Base-by-base conservation (phyloP, 306 rosid species). In the Pueraria montana region DNA sequence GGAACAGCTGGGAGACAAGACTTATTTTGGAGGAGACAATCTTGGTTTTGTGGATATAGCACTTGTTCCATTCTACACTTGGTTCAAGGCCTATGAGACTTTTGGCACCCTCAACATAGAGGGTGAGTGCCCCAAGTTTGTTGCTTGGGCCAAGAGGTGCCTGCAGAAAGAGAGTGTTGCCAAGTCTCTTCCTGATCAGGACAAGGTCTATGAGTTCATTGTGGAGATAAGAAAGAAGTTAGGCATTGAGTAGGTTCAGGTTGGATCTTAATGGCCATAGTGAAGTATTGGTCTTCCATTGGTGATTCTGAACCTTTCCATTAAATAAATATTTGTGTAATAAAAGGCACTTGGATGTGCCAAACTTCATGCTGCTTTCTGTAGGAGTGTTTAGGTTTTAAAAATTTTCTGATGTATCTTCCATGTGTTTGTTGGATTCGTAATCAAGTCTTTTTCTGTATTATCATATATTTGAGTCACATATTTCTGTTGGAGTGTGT, bases 141-240 rank as follows among this genome's bases (percentile, higher is more conserved):
- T 63, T 68, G 87, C 68, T 40, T 90, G 93, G 93, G 83, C 79
- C 3, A 88, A 66, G 46, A 84, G 89, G 74, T 88, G 91, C 72
- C 0, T 76, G 49, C 76, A 84, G 76, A 84, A 32, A 26, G 79
- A 90, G 59, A 88, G 85, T 10, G 84, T 88, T 36, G 61, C 87
- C 8, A 82, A 82, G 50, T 79, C 91, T 42, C 79, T 90, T 43
- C 86, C 91, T 30, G 81, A 86, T 58, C 88, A 83, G 40, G 53
- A 78, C 0, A 86, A 78, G 78, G 17, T 84, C 17, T 75, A 83
- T 27, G 85, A 68, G 11, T 79, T 40, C 21, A 24, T 36, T 30
- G 14, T 63, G 62, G 45, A 55, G 18, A 8, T 12, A 5, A 82
- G 78, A 12, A 86, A 69, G 78, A 23, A 6, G 21, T 2, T 17